Conservation (phyloP, 2,329 filamentous ascomycete genomes). For the Pyrenochaeta sp. region DNA sequence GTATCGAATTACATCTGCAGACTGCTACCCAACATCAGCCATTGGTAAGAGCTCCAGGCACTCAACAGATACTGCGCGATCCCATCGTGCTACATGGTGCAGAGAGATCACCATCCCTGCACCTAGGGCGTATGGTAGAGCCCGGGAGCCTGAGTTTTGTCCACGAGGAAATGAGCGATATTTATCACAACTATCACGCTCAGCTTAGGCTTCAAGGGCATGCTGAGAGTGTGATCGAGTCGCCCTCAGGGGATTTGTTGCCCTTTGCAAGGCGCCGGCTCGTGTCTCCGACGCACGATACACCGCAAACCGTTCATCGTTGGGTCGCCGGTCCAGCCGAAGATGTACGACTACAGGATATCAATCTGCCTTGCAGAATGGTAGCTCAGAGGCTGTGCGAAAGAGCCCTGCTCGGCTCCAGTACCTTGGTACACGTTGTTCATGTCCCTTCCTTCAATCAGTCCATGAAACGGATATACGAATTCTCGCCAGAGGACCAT, state of each 20-base stretch:
- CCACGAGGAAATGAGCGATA: too few species aligned
- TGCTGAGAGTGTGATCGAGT: neutral
- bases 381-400: constrained; percentile 64
- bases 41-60: neutral
- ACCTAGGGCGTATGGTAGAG: too few species aligned
- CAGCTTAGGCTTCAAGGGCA: too few species aligned
- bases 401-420: constrained; percentile 67
- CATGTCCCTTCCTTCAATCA: constrained; percentile 83
- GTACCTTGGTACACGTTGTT: constrained; percentile 72
- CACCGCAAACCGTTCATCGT: neutral
- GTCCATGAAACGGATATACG: constrained; percentile 78
- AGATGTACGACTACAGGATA: constrained; percentile 28
- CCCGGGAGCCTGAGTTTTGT: too few species aligned
- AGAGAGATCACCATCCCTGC: too few species aligned
- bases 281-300: neutral
- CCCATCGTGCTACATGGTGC: too few species aligned
- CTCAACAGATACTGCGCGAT: too few species aligned
- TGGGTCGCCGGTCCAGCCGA: neutral
- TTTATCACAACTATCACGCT: neutral
- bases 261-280: neutral
- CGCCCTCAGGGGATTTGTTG: neutral
- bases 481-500: constrained; percentile 62
- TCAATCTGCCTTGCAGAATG: constrained; percentile 73
- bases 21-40: neutral
- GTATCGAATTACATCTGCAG: constrained; percentile 68